Evolutionary conservation across 257 asterid genomes (phyloP), one percentile per base, ranked within the genome.

Genomic region (Fraxinus americana): DNA sequence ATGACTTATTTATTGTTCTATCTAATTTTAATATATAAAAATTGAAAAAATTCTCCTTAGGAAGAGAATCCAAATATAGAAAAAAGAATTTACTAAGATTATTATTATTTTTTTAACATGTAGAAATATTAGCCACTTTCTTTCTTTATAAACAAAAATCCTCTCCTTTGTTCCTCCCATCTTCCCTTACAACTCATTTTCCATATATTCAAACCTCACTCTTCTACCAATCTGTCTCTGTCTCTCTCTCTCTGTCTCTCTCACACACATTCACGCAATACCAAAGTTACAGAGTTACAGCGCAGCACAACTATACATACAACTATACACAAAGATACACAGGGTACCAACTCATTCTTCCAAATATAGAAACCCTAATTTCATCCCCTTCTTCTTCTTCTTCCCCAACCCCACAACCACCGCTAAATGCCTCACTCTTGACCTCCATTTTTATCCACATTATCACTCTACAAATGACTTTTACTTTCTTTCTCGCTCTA

Each of bases 391-490:
- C n/a, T 63, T 61, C 39, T 69, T 69, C 70, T 75, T 59, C 78
- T 50, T 71, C 78, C 54, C 82, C 8, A 25, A 34, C 75, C 39
- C 32, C 59, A 5, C 29, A 81, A 27, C 35, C 36, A 63, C 79
- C 81, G 72, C 65, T 82, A 83, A 87, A 92, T 92, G 97, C 84
- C 89, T 84, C 84, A 61, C 78, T 82, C 86, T 59, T 84, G 75
- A 75, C 48, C 75, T 54, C 79, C 78, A n/a, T 67, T 72, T 69
- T 39, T 69, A 75, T 19, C 65, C 45, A 34, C 52, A 81, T 72
- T 79, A 75, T 72, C 77, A 23, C 80, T 45, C 79, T 70, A n/a
- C 79, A 77, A 78, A 86, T 84, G 90, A 59, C 86, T 81, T 65
- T 57, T 86, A 78, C 79, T 81, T 80, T 76, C 17, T 70, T 73